Evolutionary conservation across 129 eudicot genomes (phyloP).

Genomic region (Daucus carota): DH1_v3.0 NC_030384.2:39860501-39861000

Average conservation of each 20-base stretch:
- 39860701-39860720: slow-evolving; percentile 53
- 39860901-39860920: not conserved
- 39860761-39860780: slow-evolving; percentile 67
- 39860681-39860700: slow-evolving; percentile 31
- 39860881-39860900: not conserved
- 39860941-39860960: slow-evolving; percentile 53
- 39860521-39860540: slow-evolving; percentile 78
- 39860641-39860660: slow-evolving; percentile 41
- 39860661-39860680: slow-evolving; percentile 57
- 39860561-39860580: not conserved
- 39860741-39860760: slow-evolving; percentile 75
- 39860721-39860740: slow-evolving; percentile 61
- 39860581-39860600: not conserved
- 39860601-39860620: not conserved
- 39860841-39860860: slow-evolving; percentile 41
- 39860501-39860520: slow-evolving; percentile 68
- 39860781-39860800: slow-evolving; percentile 47
- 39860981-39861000: slow-evolving; percentile 60
- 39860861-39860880: not conserved
- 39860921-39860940: not conserved
- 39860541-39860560: slow-evolving; percentile 25
- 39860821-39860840: slow-evolving; percentile 70
- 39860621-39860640: slow-evolving; percentile 32
- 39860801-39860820: slow-evolving; percentile 73
- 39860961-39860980: slow-evolving; percentile 56